phyloP scores from a whole-genome alignment of 768 basidiomycete genomes.

The Hemileccinum impolitum region DNA sequence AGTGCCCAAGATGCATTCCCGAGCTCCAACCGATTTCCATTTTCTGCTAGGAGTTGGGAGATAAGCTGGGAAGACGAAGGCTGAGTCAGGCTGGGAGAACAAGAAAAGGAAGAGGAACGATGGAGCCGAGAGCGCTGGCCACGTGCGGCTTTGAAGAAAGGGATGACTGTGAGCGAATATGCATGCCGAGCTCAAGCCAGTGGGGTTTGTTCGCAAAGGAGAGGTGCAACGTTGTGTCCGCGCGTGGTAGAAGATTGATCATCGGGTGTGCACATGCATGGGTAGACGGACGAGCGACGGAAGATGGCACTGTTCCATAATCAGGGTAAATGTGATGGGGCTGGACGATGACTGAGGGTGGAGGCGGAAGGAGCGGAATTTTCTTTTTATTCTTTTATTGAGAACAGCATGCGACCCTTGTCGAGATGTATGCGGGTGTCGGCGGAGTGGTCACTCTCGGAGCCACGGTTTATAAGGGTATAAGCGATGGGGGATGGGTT shows the following conservation, averaged over 20 bases:
- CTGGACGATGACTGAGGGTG: constrained; percentile 4
- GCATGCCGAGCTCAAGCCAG: constrained; percentile 1
- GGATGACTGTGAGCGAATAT: not conserved
- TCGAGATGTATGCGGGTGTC: too few relatives aligned
- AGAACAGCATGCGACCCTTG: too few relatives aligned
- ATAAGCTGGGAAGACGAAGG: constrained; percentile 23
- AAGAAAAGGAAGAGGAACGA: constrained; percentile 12
- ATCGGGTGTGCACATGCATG: not conserved
- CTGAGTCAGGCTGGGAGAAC: not conserved
- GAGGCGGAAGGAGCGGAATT: constrained; percentile 14
- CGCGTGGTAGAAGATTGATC: constrained; percentile 24
- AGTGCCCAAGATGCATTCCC: constrained; percentile 11
- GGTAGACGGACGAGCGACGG: constrained; percentile 11
- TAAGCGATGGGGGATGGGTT: not conserved
- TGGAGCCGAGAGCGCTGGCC: constrained; percentile 13
- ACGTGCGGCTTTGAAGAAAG: constrained; percentile 2
- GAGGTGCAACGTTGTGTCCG: constrained; percentile 23
- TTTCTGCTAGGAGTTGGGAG: constrained; percentile 15
- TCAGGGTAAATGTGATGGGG: not conserved
- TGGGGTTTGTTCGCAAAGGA: constrained; percentile 11
- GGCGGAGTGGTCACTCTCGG: too few relatives aligned
- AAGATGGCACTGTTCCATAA: not conserved
- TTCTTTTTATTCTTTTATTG: too few relatives aligned
- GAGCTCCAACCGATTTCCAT: constrained; percentile 1
- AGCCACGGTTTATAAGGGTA: too few relatives aligned